phyloP scores from a whole-genome alignment of 2,329 filamentous ascomycete species.

The Colletotrichum camelliae region DNA sequence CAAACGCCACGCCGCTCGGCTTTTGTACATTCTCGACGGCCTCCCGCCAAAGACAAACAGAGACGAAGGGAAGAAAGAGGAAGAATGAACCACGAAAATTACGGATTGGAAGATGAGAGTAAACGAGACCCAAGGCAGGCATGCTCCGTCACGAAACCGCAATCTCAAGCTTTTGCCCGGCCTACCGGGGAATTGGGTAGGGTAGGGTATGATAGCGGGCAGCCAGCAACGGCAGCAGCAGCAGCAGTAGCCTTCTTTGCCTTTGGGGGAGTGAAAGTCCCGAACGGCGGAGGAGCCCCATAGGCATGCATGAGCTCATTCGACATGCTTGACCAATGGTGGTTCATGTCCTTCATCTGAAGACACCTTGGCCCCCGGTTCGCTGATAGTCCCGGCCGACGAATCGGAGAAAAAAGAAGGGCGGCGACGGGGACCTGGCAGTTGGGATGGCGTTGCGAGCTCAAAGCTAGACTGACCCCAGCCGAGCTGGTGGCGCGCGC shows the following conservation, averaged over 20 bases:
- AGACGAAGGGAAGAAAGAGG: background rate
- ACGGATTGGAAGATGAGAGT: background rate
- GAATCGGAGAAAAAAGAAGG: constrained; percentile 14
- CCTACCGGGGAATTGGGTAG: background rate
- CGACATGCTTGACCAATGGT: background rate
- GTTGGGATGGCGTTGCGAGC: constrained; percentile 17
- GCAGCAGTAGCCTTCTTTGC: background rate
- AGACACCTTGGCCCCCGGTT: background rate
- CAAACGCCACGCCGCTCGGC: background rate
- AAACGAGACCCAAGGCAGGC: background rate
- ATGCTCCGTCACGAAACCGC: constrained; percentile 10
- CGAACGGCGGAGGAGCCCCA: constrained; percentile 1
- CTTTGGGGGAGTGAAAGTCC: background rate
- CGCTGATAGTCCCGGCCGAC: background rate
- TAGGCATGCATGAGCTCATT: constrained; percentile 20
- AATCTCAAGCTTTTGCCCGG: background rate
- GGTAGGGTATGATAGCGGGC: background rate
- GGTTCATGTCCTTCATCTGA: background rate
- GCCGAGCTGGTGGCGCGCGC: constrained; percentile 8
- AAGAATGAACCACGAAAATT: background rate
- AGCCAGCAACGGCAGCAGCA: background rate
- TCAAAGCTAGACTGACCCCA: constrained; percentile 17
- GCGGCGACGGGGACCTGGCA: background rate
- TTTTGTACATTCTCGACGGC: constrained; percentile 20
- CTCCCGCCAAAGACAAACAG: background rate